Percentiles rank a stretch among this genome's conserved stretches.
Conservation (phyloP, 257 asterid genomes). For the Nicotiana noctiflora region DNA sequence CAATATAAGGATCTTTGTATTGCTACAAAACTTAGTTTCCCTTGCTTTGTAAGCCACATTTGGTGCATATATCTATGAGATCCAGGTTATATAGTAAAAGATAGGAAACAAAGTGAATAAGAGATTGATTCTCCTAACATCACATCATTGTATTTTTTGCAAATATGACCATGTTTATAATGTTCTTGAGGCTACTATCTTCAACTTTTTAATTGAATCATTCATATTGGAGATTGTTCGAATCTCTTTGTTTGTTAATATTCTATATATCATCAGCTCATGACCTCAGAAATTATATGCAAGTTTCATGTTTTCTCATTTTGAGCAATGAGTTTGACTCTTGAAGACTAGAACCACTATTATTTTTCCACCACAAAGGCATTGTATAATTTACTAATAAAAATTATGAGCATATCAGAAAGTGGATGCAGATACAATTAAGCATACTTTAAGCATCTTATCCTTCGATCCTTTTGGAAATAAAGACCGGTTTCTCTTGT, state of each 20-base stretch:
- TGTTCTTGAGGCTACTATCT: background rate
- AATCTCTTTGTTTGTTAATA: background rate
- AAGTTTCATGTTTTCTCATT: background rate
- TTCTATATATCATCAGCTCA: background rate
- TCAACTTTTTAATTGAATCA: conserved; percentile 3
- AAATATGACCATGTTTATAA: conserved; percentile 1
- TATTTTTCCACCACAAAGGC: background rate
- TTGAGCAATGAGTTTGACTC: background rate
- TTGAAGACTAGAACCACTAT: background rate
- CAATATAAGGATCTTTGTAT: background rate
- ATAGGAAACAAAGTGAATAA: background rate
- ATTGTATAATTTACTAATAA: background rate
- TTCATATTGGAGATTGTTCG: background rate
- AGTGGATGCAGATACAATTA: background rate
- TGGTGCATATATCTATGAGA: background rate
- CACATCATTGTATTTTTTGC: background rate
- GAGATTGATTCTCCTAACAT: conserved; percentile 1
- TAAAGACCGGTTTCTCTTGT: background rate
- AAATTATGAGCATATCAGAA: background rate
- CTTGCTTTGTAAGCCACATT: background rate
- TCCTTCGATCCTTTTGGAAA: conserved; percentile 4
- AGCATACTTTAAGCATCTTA: background rate
- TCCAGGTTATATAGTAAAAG: background rate
- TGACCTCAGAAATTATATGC: conserved; percentile 5
- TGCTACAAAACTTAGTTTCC: background rate